Evolutionary conservation across 1,284 basidiomycete genomes (phyloP).

Genomic region (Ceratobasidium sp.): DNA sequence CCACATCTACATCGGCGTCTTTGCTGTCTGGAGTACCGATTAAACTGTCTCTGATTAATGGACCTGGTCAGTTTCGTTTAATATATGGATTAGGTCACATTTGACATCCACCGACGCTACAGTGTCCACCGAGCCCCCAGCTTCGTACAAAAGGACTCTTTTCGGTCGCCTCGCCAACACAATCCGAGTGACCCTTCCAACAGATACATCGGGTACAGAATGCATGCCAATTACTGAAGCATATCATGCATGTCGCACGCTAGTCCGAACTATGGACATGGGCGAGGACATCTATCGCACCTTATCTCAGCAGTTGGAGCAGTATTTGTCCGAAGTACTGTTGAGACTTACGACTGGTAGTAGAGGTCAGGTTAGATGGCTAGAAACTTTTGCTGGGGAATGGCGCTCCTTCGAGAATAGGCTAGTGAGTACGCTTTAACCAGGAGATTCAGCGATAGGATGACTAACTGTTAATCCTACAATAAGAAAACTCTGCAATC

Average conservation of each 20-base stretch:
- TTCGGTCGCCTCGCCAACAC: slow-evolving; percentile 52
- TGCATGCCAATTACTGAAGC: slow-evolving; percentile 67
- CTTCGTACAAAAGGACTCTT: slow-evolving; percentile 44
- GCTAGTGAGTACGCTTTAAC: slow-evolving; percentile 66
- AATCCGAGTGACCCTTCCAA: slow-evolving; percentile 62
- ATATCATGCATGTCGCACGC: slow-evolving; percentile 67
- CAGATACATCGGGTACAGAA: slow-evolving; percentile 55
- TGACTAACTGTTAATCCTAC: neutral
- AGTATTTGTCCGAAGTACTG: slow-evolving; percentile 60
- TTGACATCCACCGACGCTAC: slow-evolving; percentile 56
- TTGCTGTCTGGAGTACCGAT: slow-evolving; percentile 58
- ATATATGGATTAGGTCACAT: slow-evolving; percentile 49
- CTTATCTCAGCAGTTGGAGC: slow-evolving; percentile 69
- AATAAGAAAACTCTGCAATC: slow-evolving; percentile 67
- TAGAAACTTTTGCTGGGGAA: slow-evolving; percentile 64
- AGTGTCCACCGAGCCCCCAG: slow-evolving; percentile 42
- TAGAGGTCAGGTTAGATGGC: slow-evolving; percentile 62
- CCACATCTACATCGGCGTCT: slow-evolving; percentile 72
- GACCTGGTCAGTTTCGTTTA: slow-evolving; percentile 49
- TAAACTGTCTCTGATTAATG: slow-evolving; percentile 38
- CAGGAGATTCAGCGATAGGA: too few species aligned
- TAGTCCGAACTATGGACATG: slow-evolving; percentile 65
- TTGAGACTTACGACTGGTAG: slow-evolving; percentile 57
- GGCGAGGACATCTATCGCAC: slow-evolving; percentile 69
- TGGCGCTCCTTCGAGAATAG: slow-evolving; percentile 74